Conservation (phyloP, 1,284 basidiomycete species). For the Rhodotorula sp. region DNA sequence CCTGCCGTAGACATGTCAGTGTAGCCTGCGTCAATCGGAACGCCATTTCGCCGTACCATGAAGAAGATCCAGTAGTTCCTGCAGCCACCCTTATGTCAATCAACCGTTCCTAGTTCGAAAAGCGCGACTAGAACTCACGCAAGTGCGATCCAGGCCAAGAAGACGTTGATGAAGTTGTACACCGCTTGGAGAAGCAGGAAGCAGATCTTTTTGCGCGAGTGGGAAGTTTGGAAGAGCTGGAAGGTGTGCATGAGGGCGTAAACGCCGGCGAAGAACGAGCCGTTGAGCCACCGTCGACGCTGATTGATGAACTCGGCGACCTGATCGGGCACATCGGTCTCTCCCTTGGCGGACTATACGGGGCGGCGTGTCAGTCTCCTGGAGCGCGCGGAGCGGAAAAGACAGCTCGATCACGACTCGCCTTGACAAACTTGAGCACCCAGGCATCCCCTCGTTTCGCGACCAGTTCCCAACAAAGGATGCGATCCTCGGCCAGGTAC, state of each 20-base stretch:
- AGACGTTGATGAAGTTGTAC: conserved; percentile 83
- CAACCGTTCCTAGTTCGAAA: not conserved
- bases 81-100: conserved; percentile 47
- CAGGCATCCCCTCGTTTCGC: conserved; percentile 86
- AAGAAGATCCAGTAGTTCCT: conserved; percentile 97
- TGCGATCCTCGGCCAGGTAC: conserved; percentile 72
- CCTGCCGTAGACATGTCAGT: conserved; percentile 43
- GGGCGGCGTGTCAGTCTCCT: not conserved
- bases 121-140: conserved; percentile 53
- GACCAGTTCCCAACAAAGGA: conserved; percentile 93
- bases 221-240: conserved; percentile 80
- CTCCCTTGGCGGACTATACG: conserved; percentile 70
- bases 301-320: conserved; percentile 84
- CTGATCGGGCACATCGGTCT: conserved; percentile 93
- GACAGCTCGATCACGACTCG: not conserved
- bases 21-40: not conserved
- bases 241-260: conserved; percentile 63
- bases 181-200: conserved; percentile 74
- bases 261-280: conserved; percentile 87
- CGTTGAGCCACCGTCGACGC: conserved; percentile 54
- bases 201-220: conserved; percentile 72
- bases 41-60: conserved; percentile 55
- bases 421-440: conserved; percentile 92
- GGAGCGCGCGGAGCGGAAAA: not conserved
- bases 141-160: conserved; percentile 90